Base-by-base conservation (phyloP, 208 protist genomes). In the Trypanosoma rangeli region DNA sequence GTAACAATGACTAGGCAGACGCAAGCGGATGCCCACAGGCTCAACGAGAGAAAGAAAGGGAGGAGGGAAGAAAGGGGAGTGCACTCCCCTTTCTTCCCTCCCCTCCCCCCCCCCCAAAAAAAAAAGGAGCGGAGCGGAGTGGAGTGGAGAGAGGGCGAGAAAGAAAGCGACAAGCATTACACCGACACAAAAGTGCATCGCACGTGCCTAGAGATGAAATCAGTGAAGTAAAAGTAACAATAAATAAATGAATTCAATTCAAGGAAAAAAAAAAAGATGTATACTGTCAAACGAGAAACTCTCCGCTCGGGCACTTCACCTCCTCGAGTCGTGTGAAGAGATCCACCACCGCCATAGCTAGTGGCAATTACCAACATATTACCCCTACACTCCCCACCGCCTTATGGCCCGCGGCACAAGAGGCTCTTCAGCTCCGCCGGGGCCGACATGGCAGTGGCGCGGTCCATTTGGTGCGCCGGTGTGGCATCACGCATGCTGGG, bases 371-470 rank as follows among this genome's bases (percentile, higher is more conserved):
- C 20, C 46, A 50, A 50, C 3, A 50, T 22, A n/a, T n/a, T n/a
- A n/a, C n/a, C n/a, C 46, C 7, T 16, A 22, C 7, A 64, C 13
- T 16, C 22, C 9, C 16, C 33, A 50, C 39, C 39, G 42, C 49
- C 24, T 76, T 35, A 76, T 50, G 70, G 56, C 16, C 62, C 65
- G 8, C 66, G 67, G 37, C 71, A 69, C 29, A 82, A 66, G n/a
- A 84, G 69, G 37, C 65, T 74, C 55, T 82, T 72, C 33, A 89
- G 77, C 8, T 80, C 73, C 57, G 71, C 81, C n/a, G 75, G 64
- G 5, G 78, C 53, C n/a, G 29, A 33, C 50, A 78, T 66, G 8
- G 24, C 29, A 50, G 62, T 50, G 20, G 39, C 49, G 48, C 53
- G 58, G 46, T 74, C 65, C 57, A 63, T 53, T 29, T 24, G 63